Base-by-base conservation (phyloP, 2,329 filamentous ascomycete species). In the Alternaria viburni region DNA sequence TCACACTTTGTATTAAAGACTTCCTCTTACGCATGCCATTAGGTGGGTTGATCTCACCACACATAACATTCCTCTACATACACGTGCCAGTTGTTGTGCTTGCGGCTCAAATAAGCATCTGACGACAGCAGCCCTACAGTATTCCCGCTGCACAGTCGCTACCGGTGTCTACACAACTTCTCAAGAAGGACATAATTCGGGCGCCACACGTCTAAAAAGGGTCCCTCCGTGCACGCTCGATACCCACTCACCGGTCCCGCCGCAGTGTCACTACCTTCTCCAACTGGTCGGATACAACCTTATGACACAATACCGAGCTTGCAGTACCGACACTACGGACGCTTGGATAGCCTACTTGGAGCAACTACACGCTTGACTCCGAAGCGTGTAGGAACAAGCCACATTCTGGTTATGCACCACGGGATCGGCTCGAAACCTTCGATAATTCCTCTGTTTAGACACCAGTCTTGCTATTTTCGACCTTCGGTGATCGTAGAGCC, bases 21-120 rank as follows among this genome's bases (percentile, higher is more conserved):
- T 12, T 25, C 32, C 19, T 32, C 32, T 23, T 46, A 41, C 30
- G 13, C 41, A 51, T 23, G 50, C 26, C 6, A 30, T 32, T n/a
- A 52, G 6, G 45, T 54, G 59, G 46, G 19, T 26, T 10, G 26
- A 41, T 44, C 23, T n/a, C 51, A 25, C n/a, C 17, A 47, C 51
- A 62, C 51, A 51, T 59, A 62, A 52, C 47, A 25, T 47, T 25
- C 58, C 52, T 51, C 54, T 50, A 46, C 63, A 46, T 58, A 62
- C 49, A 61, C 41, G 59, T 65, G 65, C 50, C 56, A 57, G 59
- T 61, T 59, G 67, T 67, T 50, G 62, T 72, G 67, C 67, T 70
- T 77, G 76, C 66, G 74, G 75, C 76, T 79, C 74, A 71, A 65
- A 72, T 71, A 77, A 77, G 73, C 70, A 72, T 79, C 76, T 79